Base-by-base conservation (phyloP, 345 rosid species). In the Euphorbia tirucalli region DNA sequence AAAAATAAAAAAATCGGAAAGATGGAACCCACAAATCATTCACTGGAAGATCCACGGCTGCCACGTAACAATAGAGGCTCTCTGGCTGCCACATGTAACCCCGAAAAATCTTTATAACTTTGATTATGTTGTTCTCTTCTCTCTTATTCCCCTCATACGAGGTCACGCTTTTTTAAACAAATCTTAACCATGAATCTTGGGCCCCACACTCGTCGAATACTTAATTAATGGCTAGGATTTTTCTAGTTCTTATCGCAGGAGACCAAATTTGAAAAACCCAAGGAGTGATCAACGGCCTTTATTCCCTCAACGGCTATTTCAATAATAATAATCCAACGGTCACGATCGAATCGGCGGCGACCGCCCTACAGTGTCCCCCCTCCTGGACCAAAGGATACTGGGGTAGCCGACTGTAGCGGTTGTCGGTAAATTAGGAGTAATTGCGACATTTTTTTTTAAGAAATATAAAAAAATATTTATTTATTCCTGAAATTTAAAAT, bases 281-380 rank as follows among this genome's bases (percentile, higher is more conserved):
- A 71, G 71, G 49, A 18, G 0, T 16, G 41, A 84, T 85, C 82
- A 73, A 84, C 90, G 96, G 88, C 62, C 72, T 37, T 7, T 64
- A 81, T 78, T 73, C 49, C 58, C 80, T 70, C 75, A 85, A 71
- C 85, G 89, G 87, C 84, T 68, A 78, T 71, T 72, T 77, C 76
- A 43, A 69, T 62, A 70, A 61, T 52, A 13, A 15, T 28, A 37
- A 90, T 89, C 92, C 71, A 71, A 87, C 85, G 89, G 89, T 63
- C 78, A 1, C 16, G 0, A 62, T 75, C 37, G 27, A 57, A 59
- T 71, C 28, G 93, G 87, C 98, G 96, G 98, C 79, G 69, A 88
- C 94, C 96, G 91, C 77, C 97, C 92, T 79, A 55, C 77, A 63
- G 81, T 77, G 70, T 59, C 71, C 81, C 77, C 78, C 83, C 79